Conservation (phyloP, 2,329 filamentous ascomycete genomes). For the Hymenoscyphus repandus region DNA sequence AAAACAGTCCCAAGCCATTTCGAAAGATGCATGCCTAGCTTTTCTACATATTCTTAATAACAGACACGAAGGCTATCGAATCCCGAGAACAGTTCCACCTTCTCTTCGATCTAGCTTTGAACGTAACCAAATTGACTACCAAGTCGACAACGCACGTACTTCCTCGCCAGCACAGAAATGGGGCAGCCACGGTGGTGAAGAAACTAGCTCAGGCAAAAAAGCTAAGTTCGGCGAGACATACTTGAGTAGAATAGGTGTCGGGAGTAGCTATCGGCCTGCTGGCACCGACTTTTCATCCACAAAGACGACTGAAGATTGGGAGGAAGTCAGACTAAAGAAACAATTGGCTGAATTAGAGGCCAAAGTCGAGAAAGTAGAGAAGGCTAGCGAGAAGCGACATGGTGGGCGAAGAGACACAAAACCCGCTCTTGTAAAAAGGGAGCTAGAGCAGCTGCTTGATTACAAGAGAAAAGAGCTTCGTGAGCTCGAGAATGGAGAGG, state of each 20-base stretch:
- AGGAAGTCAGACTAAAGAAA: slow-evolving; percentile 91
- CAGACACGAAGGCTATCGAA: slow-evolving; percentile 89
- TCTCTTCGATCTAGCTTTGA: slow-evolving; percentile 91
- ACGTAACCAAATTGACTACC: slow-evolving; percentile 94
- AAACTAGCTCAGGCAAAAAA: slow-evolving; percentile 81
- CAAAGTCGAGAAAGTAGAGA: slow-evolving; percentile 79
- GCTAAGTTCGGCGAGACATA: slow-evolving; percentile 98
- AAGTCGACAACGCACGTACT: slow-evolving; percentile 69
- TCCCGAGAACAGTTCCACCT: slow-evolving; percentile 85
- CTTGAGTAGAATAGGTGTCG: slow-evolving; percentile 77
- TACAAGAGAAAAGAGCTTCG: slow-evolving; percentile 81
- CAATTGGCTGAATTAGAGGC: slow-evolving; percentile 84
- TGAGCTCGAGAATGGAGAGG: slow-evolving; percentile 68
- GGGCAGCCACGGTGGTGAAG: slow-evolving; percentile 73
- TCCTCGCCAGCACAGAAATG: slow-evolving; percentile 65
- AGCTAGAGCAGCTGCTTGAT: slow-evolving; percentile 88
- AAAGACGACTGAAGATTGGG: slow-evolving; percentile 88
- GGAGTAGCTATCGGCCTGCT: slow-evolving; percentile 69
- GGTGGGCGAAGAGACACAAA: slow-evolving; percentile 68
- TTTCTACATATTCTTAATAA: slow-evolving; percentile 97
- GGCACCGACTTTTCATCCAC: slow-evolving; percentile 88
- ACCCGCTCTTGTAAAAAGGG: slow-evolving; percentile 87
- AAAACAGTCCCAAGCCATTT: slow-evolving; percentile 73
- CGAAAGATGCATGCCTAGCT: slow-evolving; percentile 89
- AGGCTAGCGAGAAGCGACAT: slow-evolving; percentile 59